phyloP scores from a whole-genome alignment of 257 asterid genomes.

The Solanum medicagineum region DNA sequence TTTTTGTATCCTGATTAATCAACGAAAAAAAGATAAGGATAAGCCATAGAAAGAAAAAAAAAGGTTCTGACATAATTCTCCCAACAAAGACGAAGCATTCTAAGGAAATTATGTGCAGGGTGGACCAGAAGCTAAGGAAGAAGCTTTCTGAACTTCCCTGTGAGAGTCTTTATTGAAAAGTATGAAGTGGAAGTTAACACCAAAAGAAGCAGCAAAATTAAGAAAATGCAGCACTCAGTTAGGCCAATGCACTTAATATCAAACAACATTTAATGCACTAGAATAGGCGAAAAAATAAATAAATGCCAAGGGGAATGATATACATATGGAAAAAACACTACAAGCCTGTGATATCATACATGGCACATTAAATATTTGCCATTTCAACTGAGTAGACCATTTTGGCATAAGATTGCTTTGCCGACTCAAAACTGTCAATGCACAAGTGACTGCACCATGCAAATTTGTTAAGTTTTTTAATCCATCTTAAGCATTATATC shows the following conservation, averaged over 20 bases:
- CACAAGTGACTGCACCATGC: background rate
- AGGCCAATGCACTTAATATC: background rate
- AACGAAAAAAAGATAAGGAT: background rate
- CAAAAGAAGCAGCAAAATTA: background rate
- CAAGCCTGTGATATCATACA: background rate
- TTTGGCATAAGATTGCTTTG: background rate
- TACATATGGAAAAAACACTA: background rate
- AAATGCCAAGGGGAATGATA: background rate
- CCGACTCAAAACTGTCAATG: background rate
- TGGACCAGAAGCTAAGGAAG: background rate
- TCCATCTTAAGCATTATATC: background rate
- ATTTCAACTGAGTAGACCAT: background rate
- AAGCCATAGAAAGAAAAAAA: background rate
- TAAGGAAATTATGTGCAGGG: background rate
- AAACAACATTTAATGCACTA: background rate
- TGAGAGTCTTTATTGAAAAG: background rate
- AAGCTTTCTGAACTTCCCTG: background rate
- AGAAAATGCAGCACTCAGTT: background rate
- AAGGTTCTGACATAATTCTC: background rate
- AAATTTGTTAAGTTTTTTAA: background rate
- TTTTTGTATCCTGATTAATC: constrained; percentile 20
- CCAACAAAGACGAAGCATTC: background rate
- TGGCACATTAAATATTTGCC: background rate
- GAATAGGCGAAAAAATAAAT: background rate
- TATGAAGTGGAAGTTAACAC: background rate